Evolutionary conservation across 1,284 basidiomycete genomes (phyloP), one percentile per base, ranked within the genome.

Genomic region (Cryptococcus sp.): DNA sequence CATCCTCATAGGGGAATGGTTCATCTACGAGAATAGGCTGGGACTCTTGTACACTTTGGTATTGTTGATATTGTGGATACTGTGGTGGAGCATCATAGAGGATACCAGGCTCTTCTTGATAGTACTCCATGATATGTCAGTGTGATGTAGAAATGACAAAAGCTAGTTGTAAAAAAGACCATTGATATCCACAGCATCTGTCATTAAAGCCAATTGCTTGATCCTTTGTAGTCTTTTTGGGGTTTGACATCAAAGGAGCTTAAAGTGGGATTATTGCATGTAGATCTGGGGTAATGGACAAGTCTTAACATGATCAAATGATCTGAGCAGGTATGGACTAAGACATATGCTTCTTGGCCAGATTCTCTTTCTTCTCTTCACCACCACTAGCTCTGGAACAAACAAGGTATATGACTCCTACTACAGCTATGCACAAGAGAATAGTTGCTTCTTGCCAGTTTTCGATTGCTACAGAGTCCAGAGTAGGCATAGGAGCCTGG

Each of bases 391-490:
- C 52, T 48, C 69, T 54, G 1, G 66, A 63, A 27, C 61, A 62
- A 19, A 72, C 64, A 11, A 73, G 57, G 59, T 71, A 73, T 7
- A 71, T 70, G 27, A 71, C 45, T 6, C 66, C 71, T 3, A 73
- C 62, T 15, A 68, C 65, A 16, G 68, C 69, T 43, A 73, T 60
- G 47, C 68, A 70, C 15, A 73, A 61, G n/a, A 73, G 66, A 47
- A 73, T 67, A 1, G 69, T 73, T 13, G 69, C 69, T 51, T 73
- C 71, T 49, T 73, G 71, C 71, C 71, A 73, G 48, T 68, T 71
- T 38, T 71, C 71, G 48, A 68, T 43, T 1, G 58, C 66, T 3
- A 63, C 27, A 6, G 55, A 38, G 2, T 63, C 65, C 15, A 54
- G 38, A 16, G 61, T 39, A 2, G 62, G 13, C 13, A 40, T 25